Evolutionary conservation across 352 stramenopile genomes (phyloP), one percentile per base, ranked within the genome.

Genomic region (Globisporangium orthogonon): DNA sequence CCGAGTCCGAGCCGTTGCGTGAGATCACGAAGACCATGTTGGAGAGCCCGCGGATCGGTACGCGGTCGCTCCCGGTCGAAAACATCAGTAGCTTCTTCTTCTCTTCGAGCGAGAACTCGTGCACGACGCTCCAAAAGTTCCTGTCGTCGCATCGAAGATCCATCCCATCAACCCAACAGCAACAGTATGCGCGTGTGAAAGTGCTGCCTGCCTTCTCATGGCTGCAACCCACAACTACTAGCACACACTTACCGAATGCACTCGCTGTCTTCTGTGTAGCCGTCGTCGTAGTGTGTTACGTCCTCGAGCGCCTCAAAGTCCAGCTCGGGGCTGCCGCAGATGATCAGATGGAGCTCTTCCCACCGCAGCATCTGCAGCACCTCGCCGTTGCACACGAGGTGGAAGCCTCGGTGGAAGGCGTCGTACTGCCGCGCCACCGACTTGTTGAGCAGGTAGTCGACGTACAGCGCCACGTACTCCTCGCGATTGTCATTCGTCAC

Each of bases 21-120:
- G 83, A 94, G 39, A 96, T 91, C 2, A 91, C 81, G 68, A 96
- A 94, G 18, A 84, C 66, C 50, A 96, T 66, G 51, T 80, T 87
- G 9, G 76, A 86, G 2, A 96, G 70, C 1, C 86, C 87, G 23
- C 81, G 73, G 33, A 96, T 93, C 3, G 87, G 87, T 4, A 89
- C 80, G 37, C 86, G 81, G 61, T 95, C 86, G 51, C 83, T 94
- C 11, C 87, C 87, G 9, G 86, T 96, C 14, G 69, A 82, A 54
- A 96, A 96, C 53, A 82, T 81, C 37, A 96, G 65, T 43, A 96
- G 57, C 61, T 92, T 86, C 62, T 90, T 90, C 69, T 94, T 94
- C 52, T 94, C 78, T 48, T 89, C 78, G 15, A 91, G 67, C 35
- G 73, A 69, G 48, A 94, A 70, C 23, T 79, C 77, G 56, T 92